Evolutionary conservation across 202 grass and related monocot genomes (phyloP), one percentile per base, ranked within the genome.

Genomic region (Schoenoplectus triqueter): DNA sequence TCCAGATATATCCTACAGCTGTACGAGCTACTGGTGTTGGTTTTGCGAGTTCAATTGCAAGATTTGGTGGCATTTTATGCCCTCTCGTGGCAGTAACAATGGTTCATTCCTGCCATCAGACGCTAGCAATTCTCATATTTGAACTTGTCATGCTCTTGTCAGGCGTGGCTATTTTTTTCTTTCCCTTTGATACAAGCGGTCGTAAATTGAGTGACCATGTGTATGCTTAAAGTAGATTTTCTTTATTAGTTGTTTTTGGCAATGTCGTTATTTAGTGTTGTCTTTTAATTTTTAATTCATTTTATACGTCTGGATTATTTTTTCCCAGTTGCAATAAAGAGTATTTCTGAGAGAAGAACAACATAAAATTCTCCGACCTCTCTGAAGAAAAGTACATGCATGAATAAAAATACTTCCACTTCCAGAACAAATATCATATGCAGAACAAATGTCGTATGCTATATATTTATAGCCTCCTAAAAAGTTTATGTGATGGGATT

Each of bases 1-100:
- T 88, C 60, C 84, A 98, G 95, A 92, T 95, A 87, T 98, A 95
- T 83, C 92, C 95, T 3, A 98, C 95, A 5, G 92, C 91, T 1
- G 92, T 98, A 9, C 89, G 95, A 77, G 87, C 89, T 2, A 98
- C 95, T 0, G 95, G 92, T 2, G 85, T 98, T 0, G 95, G 95
- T 2, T 80, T 93, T 82, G 92, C 89, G 0, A 93, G 87, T 70
- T 95, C 95, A 8, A 82, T 98, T 1, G 89, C 92, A 39, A 92
- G 95, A 9, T 92, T 98, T 10, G 92, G 92, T 0, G 95, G 92
- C 62, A 90, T 98, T 76, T 47, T 98, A 15, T 95, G 95, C 85
- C 95, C 92, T 1, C 86, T 98, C 1, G 95, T 98, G 64, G 95
- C 91, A 0, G 92, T 98, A 2, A 87, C 88, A 3, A 54, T 98